Base-by-base conservation (phyloP, 148 eudicot species). In the Agrostemma githago region DNA sequence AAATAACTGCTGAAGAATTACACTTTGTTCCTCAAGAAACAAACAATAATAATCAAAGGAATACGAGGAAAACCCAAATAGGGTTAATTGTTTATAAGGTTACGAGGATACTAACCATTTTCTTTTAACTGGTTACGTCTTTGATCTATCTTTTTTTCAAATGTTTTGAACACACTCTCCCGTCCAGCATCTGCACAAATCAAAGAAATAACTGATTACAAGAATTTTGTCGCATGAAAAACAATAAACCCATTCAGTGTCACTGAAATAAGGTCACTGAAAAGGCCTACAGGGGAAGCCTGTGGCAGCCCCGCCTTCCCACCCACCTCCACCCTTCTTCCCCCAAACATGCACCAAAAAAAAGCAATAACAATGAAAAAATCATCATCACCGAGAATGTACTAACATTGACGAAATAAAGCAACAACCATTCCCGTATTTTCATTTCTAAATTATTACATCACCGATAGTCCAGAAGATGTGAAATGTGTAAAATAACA, bases 61-160 rank as follows among this genome's bases (percentile, higher is more conserved):
- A 66, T 15, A 43, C 9, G 62, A 51, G 60, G 17, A 61, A 26
- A 21, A 21, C 0, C 20, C 14, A 9, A 40, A 56, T 1, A 41
- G 62, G 5, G 0, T 19, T 6, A 64, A 58, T 12, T 65, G 63
- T 26, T 62, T 16, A n/a, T 64, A 61, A 17, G 15, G 61, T 41
- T 61, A 74, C 61, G 69, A 79, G 58, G 66, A 62, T 56, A 74
- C 73, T 62, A 80, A 88, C 99, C 97, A 83, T 96, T 92, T 84
- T 88, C 91, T 86, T 85, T 90, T 58, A 95, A 73, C 74, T 86
- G 88, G 37, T 73, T 82, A 53, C 82, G 97, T 83, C 88, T 95
- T 84, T 87, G 91, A 77, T 88, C 88, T 70, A 90, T 88, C 90
- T 95, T 95, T 85, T 86, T 89, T 83, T 92, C 92, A 85, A 95